phyloP scores from a whole-genome alignment of 192 early-diverging fungal species.

The Podila minutissima region DNA sequence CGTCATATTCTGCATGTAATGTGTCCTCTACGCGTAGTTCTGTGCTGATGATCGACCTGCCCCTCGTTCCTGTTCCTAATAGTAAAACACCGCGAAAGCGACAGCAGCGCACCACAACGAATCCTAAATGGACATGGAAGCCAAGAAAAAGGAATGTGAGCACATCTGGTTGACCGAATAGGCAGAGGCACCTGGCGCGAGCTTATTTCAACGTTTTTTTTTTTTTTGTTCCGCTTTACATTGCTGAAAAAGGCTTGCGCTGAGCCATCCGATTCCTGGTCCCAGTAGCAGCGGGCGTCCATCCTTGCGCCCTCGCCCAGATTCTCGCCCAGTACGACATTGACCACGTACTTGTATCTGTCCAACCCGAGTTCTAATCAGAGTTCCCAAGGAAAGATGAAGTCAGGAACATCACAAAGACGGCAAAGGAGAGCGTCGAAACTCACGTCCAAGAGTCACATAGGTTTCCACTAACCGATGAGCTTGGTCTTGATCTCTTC shows the following conservation, averaged over 20 bases:
- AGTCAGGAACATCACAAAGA: not conserved
- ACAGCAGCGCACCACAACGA: constrained; percentile 48
- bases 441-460: not conserved
- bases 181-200: not conserved
- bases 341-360: constrained; percentile 49
- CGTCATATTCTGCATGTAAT: not conserved
- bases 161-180: not conserved
- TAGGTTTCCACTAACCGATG: constrained; percentile 10
- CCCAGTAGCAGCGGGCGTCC: constrained; percentile 50
- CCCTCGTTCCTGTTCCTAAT: constrained; percentile 7
- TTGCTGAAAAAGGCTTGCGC: constrained; percentile 51
- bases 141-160: not conserved
- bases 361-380: constrained; percentile 36
- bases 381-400: not conserved
- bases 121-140: constrained; percentile 12
- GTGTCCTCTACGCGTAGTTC: not conserved
- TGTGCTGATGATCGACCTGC: not conserved
- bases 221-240: constrained; percentile 6
- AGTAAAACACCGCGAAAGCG: constrained; percentile 48
- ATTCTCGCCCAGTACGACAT: constrained; percentile 47
- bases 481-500: constrained; percentile 47
- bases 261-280: constrained; percentile 48
- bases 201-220: not conserved
- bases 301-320: constrained; percentile 41
- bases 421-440: not conserved